These are phyloP conservation scores for Sporisorium sorghi DNA, from an alignment of 1,284 basidiomycete genomes.

Conservation along the genomic window DNA sequence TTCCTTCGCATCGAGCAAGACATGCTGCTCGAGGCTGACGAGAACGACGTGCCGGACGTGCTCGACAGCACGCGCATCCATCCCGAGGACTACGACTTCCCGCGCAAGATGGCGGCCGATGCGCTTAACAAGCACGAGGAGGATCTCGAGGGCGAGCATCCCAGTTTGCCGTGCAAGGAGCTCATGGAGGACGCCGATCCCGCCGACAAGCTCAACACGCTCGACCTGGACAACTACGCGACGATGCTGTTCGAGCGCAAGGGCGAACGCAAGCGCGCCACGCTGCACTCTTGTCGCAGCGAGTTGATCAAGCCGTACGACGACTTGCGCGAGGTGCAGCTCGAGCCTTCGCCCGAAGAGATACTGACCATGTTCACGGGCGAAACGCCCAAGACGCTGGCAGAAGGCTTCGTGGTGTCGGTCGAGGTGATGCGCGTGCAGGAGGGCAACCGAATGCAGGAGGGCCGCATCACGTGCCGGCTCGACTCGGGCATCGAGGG, in stretches of 20 bases:
- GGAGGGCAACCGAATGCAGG: conserved; percentile 44
- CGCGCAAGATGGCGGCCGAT: conserved; percentile 98
- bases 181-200: conserved; percentile 87
- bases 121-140: conserved; percentile 80
- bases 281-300: conserved; percentile 79
- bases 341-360: conserved; percentile 79
- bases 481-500: conserved; percentile 86
- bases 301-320: conserved; percentile 88
- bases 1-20: conserved; percentile 77
- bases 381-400: conserved; percentile 84
- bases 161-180: conserved; percentile 69
- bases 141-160: conserved; percentile 65
- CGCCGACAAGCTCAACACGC: conserved; percentile 84
- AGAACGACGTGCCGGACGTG: conserved; percentile 82
- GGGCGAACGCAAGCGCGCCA: conserved; percentile 73
- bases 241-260: conserved; percentile 76
- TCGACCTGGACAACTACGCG: conserved; percentile 96
- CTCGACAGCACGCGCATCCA: conserved; percentile 96
- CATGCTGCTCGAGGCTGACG: conserved; percentile 72
- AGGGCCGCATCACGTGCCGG: conserved; percentile 74
- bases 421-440: conserved; percentile 77
- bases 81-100: conserved; percentile 96
- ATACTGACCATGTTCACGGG: conserved; percentile 95
- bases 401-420: conserved; percentile 84
- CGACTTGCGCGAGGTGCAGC: conserved; percentile 81